Base-by-base conservation (phyloP, 257 asterid species). In the Primulina tabacum region DNA sequence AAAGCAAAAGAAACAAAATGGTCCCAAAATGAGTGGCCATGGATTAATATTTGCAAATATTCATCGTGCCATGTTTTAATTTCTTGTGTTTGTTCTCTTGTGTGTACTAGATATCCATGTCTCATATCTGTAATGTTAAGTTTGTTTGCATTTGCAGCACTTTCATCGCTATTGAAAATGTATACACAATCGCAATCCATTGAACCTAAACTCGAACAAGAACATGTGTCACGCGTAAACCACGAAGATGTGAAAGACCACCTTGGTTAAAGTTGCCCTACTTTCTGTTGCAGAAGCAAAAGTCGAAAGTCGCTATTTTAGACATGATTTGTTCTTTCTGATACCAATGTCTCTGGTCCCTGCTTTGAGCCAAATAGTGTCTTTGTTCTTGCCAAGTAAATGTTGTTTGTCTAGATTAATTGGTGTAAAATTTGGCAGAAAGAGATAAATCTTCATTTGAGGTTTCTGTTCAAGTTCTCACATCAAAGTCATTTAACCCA, bases 301-400 rank as follows among this genome's bases (percentile, higher is more conserved):
- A 52, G 50, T 30, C 29, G 26, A 21, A 6, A 47, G 17, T 67
- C 66, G 73, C 70, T 79, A 55, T 50, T 67, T 30, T 26, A 70
- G 64, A 33, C 74, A 62, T 64, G 77, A 72, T 64, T 64, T 30
- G 57, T 68, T 75, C 78, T 60, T 64, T 32, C 52, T 62, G 20
- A 52, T 38, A 65, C 61, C 69, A 73, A 57, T 78, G 82, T 82
- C 75, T 72, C 64, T 73, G 86, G 84, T 78, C 82, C 81, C 81
- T 71, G 67, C 3, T 18, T 60, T 38, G 43, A 53, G 33, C 37
- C 63, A 67, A 53, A 9, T 9, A 17, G 17, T 30, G 50, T 35
- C 29, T 12, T 8, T 58, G 7, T 40, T 64, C 11, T 21, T 76
- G 37, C 29, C 34, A 32, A 63, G 74, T 35, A 28, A 16, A 52